Evolutionary conservation across 495 filamentous ascomycete genomes (phyloP).

Genomic region (Melanomma pulvis-pyrius): DNA sequence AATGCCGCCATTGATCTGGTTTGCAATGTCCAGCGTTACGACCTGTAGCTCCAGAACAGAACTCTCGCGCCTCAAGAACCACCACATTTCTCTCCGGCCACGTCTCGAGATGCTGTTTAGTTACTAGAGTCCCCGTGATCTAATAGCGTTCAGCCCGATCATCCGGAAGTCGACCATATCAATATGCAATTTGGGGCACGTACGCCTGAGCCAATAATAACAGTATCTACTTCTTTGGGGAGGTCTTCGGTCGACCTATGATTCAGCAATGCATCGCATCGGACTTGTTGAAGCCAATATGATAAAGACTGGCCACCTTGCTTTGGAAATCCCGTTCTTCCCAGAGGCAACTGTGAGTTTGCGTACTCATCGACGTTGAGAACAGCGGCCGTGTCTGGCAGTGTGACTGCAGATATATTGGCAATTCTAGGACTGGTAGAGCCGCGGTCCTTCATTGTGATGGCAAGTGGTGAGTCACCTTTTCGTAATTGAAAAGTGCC

Average conservation of each 20-base stretch:
- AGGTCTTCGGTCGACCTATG: constrained; percentile 13
- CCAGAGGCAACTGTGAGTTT: neutral
- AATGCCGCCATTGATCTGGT: constrained; percentile 20
- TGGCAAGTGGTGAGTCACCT: neutral
- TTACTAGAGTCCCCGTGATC: constrained; percentile 12
- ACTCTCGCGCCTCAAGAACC: constrained; percentile 22
- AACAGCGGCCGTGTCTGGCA: neutral
- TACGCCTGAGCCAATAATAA: constrained; percentile 19
- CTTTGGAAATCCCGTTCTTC: constrained; percentile 16
- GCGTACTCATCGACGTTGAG: constrained; percentile 18
- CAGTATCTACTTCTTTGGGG: constrained; percentile 1
- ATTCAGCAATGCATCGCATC: constrained; percentile 19
- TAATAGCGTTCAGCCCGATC: neutral
- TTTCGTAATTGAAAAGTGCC: too few relatives aligned
- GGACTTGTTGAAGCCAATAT: constrained; percentile 23
- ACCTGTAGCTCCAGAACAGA: constrained; percentile 26
- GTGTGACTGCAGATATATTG: neutral
- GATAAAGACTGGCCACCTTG: constrained; percentile 19
- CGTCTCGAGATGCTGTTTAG: constrained; percentile 17
- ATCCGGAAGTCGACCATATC: too few relatives aligned
- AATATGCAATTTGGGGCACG: neutral
- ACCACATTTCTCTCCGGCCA: constrained; percentile 3
- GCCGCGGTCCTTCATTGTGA: neutral
- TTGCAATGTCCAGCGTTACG: constrained; percentile 27
- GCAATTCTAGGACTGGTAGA: neutral